Evolutionary conservation across 768 basidiomycete species (phyloP).

Genomic region (Boletus pseudopeckii): DNA sequence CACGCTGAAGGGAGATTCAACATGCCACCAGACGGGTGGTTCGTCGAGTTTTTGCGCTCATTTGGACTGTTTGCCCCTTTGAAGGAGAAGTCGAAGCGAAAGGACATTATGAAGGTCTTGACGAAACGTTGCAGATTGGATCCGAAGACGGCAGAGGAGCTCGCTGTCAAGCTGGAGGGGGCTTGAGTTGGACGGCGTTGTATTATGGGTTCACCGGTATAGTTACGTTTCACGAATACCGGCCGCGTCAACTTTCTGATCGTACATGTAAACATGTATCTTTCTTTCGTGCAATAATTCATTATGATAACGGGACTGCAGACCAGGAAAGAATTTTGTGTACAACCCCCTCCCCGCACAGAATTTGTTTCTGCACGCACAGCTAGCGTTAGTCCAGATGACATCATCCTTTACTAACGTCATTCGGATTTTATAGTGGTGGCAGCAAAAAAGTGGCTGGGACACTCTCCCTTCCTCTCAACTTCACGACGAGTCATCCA

Average conservation of each 20-base stretch:
- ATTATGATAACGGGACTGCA: background rate
- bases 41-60: conserved; percentile 22
- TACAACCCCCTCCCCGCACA: too few relatives aligned
- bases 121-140: conserved; percentile 30
- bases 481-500: too few relatives aligned
- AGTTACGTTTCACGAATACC: background rate
- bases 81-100: conserved; percentile 22
- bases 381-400: too few relatives aligned
- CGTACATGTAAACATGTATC: conserved; percentile 5
- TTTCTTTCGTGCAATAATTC: background rate
- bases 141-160: conserved; percentile 16
- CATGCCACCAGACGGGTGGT: conserved; percentile 28
- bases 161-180: conserved; percentile 18
- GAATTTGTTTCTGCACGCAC: too few relatives aligned
- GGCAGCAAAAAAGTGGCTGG: too few relatives aligned
- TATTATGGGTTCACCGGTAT: background rate
- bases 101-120: conserved; percentile 24
- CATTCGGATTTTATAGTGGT: too few relatives aligned
- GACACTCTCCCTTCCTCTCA: too few relatives aligned
- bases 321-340: too few relatives aligned
- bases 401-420: too few relatives aligned
- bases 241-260: background rate
- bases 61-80: conserved; percentile 23
- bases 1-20: conserved; percentile 15
- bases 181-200: background rate